Evolutionary conservation across 1,139 yeast genomes (phyloP).

Genomic region (Suhomyces terraborum): DNA sequence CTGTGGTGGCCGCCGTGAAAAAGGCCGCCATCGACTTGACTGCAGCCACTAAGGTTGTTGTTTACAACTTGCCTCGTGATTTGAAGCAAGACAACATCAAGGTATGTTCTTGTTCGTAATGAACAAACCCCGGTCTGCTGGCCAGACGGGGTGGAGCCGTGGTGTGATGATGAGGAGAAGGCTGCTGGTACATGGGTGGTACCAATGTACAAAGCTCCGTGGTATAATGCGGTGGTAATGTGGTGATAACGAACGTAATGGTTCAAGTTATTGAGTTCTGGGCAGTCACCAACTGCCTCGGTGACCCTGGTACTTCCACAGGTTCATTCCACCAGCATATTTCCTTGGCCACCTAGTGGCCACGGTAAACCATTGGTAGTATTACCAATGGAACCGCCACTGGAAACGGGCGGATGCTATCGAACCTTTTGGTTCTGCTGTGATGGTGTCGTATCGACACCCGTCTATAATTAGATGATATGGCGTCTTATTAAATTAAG

Average conservation of each 20-base stretch:
- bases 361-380: no score
- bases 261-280: no score
- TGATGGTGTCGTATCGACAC: slow-evolving; percentile 1
- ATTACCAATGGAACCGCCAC: no score
- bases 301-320: no score
- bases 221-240: no score
- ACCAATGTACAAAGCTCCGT: background rate
- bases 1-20: slow-evolving; percentile 32
- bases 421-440: background rate
- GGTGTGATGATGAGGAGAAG: slow-evolving; percentile 7
- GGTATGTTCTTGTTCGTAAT: slow-evolving; percentile 71
- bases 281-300: no score
- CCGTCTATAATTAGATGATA: slow-evolving; percentile 1
- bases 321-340: no score
- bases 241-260: no score
- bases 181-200: slow-evolving; percentile 2
- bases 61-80: slow-evolving; percentile 77
- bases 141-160: slow-evolving; percentile 4
- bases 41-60: slow-evolving; percentile 72
- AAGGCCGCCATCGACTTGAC: slow-evolving; percentile 47
- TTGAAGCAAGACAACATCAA: slow-evolving; percentile 74
- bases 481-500: slow-evolving; percentile 13
- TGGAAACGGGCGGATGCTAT: no score
- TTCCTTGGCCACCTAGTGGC: no score
- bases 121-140: slow-evolving; percentile 6